Conservation (phyloP, 805 yeast genomes). For the Lipomyces lipofer region DNA sequence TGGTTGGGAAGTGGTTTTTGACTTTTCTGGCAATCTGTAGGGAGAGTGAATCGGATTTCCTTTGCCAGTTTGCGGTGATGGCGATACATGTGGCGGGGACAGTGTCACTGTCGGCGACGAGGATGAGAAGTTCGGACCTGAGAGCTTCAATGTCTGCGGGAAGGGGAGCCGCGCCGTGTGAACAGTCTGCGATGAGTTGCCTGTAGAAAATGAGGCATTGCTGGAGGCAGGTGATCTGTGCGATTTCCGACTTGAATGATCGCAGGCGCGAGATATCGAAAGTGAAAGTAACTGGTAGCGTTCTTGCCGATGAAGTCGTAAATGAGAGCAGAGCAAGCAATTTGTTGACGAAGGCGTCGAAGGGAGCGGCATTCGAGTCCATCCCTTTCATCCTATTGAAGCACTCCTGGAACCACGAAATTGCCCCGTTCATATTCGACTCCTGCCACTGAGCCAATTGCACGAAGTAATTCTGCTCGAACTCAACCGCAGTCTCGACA, state of each 20-base stretch:
- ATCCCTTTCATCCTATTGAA: slow-evolving; percentile 22
- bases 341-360: slow-evolving; percentile 21
- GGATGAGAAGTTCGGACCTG: slow-evolving; percentile 26
- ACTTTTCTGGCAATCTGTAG: slow-evolving; percentile 28
- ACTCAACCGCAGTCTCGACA: slow-evolving; percentile 81
- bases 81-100: not conserved
- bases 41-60: slow-evolving; percentile 16
- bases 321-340: slow-evolving; percentile 31
- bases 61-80: slow-evolving; percentile 16
- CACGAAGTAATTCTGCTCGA: slow-evolving; percentile 80
- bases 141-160: slow-evolving; percentile 15
- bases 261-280: slow-evolving; percentile 82
- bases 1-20: slow-evolving; percentile 6
- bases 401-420: slow-evolving; percentile 62
- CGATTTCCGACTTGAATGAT: slow-evolving; percentile 76
- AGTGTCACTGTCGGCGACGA: slow-evolving; percentile 22
- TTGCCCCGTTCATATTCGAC: slow-evolving; percentile 58
- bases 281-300: slow-evolving; percentile 78
- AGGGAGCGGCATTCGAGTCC: slow-evolving; percentile 3
- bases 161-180: slow-evolving; percentile 6
- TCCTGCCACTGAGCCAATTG: slow-evolving; percentile 47
- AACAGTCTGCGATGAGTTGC: slow-evolving; percentile 49
- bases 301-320: slow-evolving; percentile 55
- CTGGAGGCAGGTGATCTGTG: slow-evolving; percentile 79
- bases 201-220: slow-evolving; percentile 71